Conservation (phyloP, 108 stramenopile species). For the Pseudonitzschia multistriata region DNA sequence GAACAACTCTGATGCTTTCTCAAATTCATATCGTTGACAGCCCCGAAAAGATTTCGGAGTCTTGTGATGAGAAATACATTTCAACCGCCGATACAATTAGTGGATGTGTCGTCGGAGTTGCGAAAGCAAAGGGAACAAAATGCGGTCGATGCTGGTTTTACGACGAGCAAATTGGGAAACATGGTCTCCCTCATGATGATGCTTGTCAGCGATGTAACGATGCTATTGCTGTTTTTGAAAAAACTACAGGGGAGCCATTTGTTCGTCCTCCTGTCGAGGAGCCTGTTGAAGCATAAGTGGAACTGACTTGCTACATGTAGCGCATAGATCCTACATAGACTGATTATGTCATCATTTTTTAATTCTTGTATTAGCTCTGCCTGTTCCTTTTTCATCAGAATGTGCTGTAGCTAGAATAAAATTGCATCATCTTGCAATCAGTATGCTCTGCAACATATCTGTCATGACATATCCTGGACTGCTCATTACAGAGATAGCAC, state of each 20-base stretch:
- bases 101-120: slow-evolving; percentile 79
- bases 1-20: slow-evolving; percentile 85
- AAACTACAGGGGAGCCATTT: slow-evolving; percentile 59
- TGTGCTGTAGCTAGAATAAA: too few species aligned
- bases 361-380: too few species aligned
- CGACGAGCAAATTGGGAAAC: slow-evolving; percentile 69
- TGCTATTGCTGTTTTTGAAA: slow-evolving; percentile 78
- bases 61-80: slow-evolving; percentile 67
- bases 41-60: slow-evolving; percentile 36
- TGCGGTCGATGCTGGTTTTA: slow-evolving; percentile 93
- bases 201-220: slow-evolving; percentile 86
- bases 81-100: slow-evolving; percentile 56
- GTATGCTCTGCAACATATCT: too few species aligned
- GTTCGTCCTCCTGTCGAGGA: slow-evolving; percentile 44
- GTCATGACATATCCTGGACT: too few species aligned
- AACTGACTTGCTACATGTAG: not conserved
- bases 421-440: too few species aligned
- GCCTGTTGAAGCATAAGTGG: slow-evolving; percentile 2
- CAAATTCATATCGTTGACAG: slow-evolving; percentile 79
- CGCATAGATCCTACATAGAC: not conserved
- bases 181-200: slow-evolving; percentile 54
- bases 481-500: too few species aligned
- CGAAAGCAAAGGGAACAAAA: slow-evolving; percentile 75
- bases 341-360: too few species aligned
- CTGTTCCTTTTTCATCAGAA: too few species aligned